phyloP scores from a whole-genome alignment of 108 stramenopile species.

The Discostella pseudostelligera region DNA sequence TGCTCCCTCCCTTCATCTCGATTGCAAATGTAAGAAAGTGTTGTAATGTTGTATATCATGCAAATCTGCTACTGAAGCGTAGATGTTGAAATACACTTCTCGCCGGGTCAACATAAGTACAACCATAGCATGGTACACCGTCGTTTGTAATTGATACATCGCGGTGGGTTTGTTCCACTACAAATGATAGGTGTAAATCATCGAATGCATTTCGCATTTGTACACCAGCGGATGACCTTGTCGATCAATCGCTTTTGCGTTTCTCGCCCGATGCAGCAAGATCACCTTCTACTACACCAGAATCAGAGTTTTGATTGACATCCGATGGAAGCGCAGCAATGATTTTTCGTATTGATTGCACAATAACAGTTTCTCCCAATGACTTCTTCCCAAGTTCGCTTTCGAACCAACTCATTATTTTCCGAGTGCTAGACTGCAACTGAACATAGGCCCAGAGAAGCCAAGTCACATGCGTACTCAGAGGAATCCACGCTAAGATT shows the following conservation, averaged over 20 bases:
- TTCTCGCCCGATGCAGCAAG: not conserved
- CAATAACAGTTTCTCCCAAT: conserved; percentile 5
- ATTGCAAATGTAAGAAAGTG: too few relatives aligned
- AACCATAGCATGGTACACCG: too few relatives aligned
- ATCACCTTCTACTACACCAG: not conserved
- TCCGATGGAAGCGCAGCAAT: conserved; percentile 10
- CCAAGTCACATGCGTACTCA: conserved; percentile 70
- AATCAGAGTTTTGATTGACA: not conserved
- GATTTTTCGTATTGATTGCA: conserved; percentile 18
- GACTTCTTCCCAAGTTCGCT: conserved; percentile 43
- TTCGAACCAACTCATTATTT: conserved; percentile 53
- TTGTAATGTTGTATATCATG: too few relatives aligned
- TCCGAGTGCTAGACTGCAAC: conserved; percentile 47
- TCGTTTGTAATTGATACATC: too few relatives aligned
- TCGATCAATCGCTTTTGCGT: not conserved
- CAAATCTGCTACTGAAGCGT: too few relatives aligned
- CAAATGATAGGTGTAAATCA: too few relatives aligned
- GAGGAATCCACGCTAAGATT: conserved; percentile 76
- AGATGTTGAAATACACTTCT: too few relatives aligned
- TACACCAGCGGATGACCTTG: not conserved
- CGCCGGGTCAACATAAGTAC: too few relatives aligned
- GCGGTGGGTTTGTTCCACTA: too few relatives aligned
- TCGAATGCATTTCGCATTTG: not conserved
- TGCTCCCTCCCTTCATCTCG: too few relatives aligned
- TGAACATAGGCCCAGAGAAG: conserved; percentile 65